Conservation (phyloP, 768 basidiomycete genomes). For the Termitomyces sp. region DNA sequence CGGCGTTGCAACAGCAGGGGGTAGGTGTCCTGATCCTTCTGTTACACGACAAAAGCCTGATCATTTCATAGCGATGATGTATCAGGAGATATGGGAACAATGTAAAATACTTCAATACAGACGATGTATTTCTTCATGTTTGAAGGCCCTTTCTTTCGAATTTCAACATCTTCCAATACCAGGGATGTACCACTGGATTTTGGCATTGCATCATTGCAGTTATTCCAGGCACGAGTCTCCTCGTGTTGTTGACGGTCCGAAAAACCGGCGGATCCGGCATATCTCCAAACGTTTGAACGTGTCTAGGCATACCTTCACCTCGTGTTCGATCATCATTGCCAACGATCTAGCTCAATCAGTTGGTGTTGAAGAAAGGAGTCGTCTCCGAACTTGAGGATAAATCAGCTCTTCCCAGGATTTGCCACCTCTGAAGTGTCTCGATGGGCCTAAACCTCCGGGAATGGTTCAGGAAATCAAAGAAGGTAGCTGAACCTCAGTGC, state of each 20-base stretch:
- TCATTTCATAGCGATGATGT: background rate
- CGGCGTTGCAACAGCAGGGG: background rate
- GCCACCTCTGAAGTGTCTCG: background rate
- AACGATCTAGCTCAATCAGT: background rate
- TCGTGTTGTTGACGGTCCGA: slow-evolving; percentile 4
- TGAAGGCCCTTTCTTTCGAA: background rate
- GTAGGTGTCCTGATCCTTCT: background rate
- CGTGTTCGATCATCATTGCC: slow-evolving; percentile 4
- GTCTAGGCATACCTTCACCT: slow-evolving; percentile 1
- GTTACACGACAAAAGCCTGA: background rate
- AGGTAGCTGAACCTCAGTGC: slow-evolving; percentile 3
- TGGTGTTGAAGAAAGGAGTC: background rate
- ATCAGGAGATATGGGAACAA: background rate
- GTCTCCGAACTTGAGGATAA: background rate
- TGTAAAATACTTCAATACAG: background rate
- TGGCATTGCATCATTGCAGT: background rate
- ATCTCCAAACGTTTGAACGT: background rate
- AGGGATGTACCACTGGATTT: no score
- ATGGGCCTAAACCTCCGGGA: slow-evolving; percentile 2
- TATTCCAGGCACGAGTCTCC: background rate
- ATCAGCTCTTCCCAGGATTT: background rate
- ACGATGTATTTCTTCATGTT: background rate
- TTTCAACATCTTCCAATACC: no score
- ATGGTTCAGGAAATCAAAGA: slow-evolving; percentile 9
- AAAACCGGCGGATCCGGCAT: background rate